Percentiles rank a stretch among this genome's conserved stretches.
phyloP scores from a whole-genome alignment of 805 yeast species.

The Cyberlindnera suaveolens region DNA sequence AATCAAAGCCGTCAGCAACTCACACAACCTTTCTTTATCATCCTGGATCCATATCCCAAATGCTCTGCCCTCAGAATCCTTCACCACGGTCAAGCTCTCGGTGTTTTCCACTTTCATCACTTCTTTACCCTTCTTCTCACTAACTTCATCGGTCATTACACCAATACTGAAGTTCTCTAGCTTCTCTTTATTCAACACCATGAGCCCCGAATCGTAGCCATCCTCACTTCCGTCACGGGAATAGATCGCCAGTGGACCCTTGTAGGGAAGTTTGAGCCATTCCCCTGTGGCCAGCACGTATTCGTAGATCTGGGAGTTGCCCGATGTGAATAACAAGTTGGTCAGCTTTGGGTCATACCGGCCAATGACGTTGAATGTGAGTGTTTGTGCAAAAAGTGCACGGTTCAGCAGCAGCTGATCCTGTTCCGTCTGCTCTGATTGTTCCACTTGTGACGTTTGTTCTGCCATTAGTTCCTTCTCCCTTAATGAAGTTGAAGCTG shows the following conservation, averaged over 20 bases:
- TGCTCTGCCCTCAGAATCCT: slow-evolving; percentile 60
- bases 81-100: slow-evolving; percentile 64
- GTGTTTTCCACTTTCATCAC: slow-evolving; percentile 62
- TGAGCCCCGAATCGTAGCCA: slow-evolving; percentile 57
- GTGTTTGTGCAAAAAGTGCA: slow-evolving; percentile 59
- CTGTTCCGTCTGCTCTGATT: slow-evolving; percentile 2
- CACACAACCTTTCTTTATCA: slow-evolving; percentile 56
- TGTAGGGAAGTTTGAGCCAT: slow-evolving; percentile 66
- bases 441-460: not conserved
- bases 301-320: slow-evolving; percentile 67
- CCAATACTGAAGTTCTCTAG: slow-evolving; percentile 74
- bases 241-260: slow-evolving; percentile 66
- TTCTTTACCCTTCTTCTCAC: slow-evolving; percentile 30
- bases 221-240: slow-evolving; percentile 37
- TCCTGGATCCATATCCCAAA: slow-evolving; percentile 78
- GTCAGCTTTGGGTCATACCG: slow-evolving; percentile 70
- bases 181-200: slow-evolving; percentile 59
- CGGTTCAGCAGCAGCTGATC: not conserved
- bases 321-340: slow-evolving; percentile 59
- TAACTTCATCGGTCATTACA: slow-evolving; percentile 48
- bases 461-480: too few relatives aligned
- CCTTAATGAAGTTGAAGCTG: too few relatives aligned
- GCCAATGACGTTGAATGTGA: slow-evolving; percentile 70
- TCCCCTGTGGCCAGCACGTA: slow-evolving; percentile 46
- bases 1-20: slow-evolving; percentile 30